Base-by-base conservation (phyloP, 495 filamentous ascomycete species). In the Penicillium canescens region DNA sequence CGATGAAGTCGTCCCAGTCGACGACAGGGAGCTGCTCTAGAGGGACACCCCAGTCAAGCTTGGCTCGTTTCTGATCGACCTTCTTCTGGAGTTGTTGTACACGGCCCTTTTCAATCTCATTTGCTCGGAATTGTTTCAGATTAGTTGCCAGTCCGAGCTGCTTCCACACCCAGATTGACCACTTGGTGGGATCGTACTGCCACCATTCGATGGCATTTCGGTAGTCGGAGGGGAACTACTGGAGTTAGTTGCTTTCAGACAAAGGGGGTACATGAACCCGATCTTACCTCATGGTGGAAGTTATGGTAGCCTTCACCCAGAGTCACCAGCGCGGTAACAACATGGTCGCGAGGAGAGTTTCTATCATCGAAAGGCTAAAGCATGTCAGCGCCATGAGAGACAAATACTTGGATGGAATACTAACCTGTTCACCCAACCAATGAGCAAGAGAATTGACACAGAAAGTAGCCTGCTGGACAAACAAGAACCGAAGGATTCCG, bases 121-220 rank as follows among this genome's bases (percentile, higher is more conserved):
- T 96, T 62, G 83, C 76, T 63, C 87, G 87, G 82, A 96, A 96
- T 63, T 92, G 84, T 80, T 96, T 96, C 20, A 96, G 82, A 68
- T 95, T 87, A 68, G 85, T 89, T 54, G 92, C 92, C 48, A 96
- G 82, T 31, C 92, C 91, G 39, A 96, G 75, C 70, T 91, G 83
- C 82, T 94, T 95, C 86, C 85, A 91, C 56, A 78, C 60, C 87
- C 87, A 92, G 78, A 96, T 96, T 60, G 72, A 80, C 91, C 91
- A 96, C 75, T 96, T 96, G 54, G 92, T 96, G 11, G 91, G 92
- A 72, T 96, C 92, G 60, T 96, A 96, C 72, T 96, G 92, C 77
- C 85, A 88, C 89, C 90, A 96, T 65, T 94, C 75, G 55, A 96
- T 92, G 34, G 91, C 92, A 69, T 96, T 96, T 68, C 92, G 89